Percentiles rank a stretch among this genome's conserved stretches.
Evolutionary conservation across 306 rosid genomes (phyloP).

Genomic region (Lathyrus sativus): DNA sequence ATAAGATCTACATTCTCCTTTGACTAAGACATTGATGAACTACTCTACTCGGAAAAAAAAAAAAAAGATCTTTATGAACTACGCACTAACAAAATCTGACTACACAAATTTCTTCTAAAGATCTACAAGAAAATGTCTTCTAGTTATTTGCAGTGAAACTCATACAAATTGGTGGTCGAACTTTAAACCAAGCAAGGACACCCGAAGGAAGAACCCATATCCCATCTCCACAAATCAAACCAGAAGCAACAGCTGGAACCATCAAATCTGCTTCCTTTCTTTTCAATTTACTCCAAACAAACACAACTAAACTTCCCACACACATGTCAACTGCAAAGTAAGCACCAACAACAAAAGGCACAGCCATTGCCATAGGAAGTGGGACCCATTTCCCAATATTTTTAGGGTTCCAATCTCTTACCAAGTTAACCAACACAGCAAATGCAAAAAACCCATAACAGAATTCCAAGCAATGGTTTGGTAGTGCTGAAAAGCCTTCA

Average conservation of each 20-base stretch:
- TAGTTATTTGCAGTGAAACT: constrained; percentile 51
- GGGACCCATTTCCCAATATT: constrained; percentile 67
- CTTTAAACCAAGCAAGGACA: constrained; percentile 66
- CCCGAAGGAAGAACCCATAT: constrained; percentile 85
- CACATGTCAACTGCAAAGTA: constrained; percentile 91
- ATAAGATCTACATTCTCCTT: not conserved
- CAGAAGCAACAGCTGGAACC: constrained; percentile 91
- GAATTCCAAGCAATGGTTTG: constrained; percentile 73
- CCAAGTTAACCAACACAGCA: constrained; percentile 62
- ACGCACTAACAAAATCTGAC: not conserved
- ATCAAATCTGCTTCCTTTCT: constrained; percentile 51
- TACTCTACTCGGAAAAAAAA: not conserved
- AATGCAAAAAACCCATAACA: constrained; percentile 70
- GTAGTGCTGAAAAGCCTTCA: constrained; percentile 82
- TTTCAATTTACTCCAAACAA: constrained; percentile 58
- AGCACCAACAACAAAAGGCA: constrained; percentile 83
- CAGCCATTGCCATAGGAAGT: constrained; percentile 96
- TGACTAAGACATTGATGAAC: constrained; percentile 4
- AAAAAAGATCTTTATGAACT: not conserved
- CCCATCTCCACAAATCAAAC: constrained; percentile 92
- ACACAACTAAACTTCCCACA: constrained; percentile 73
- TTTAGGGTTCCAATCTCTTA: constrained; percentile 59
- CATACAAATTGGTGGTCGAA: constrained; percentile 84
- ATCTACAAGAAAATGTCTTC: constrained; percentile 34
- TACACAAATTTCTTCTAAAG: not conserved